phyloP scores from a whole-genome alignment of 2,329 filamentous ascomycete genomes.

The Ceratocystis diversiconidia region DNA sequence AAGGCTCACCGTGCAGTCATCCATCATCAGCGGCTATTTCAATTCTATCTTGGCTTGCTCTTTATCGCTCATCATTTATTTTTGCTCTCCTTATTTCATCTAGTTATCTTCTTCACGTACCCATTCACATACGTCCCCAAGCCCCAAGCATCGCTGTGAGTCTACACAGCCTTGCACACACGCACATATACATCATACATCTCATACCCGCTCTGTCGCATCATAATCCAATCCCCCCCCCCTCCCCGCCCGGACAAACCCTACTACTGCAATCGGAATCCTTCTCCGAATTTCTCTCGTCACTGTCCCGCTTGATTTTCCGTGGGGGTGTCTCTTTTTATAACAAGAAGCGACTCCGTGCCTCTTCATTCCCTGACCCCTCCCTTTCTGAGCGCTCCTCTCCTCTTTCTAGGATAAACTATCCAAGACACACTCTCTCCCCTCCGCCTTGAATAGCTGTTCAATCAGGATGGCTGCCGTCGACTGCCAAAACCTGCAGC shows the following conservation, averaged over 20 bases:
- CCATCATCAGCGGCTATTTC: background rate
- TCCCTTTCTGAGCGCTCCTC: background rate
- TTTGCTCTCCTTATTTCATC: background rate
- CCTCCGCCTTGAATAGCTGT: background rate
- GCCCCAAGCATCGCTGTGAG: background rate
- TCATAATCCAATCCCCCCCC: too few relatives aligned
- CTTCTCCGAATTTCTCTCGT: too few relatives aligned
- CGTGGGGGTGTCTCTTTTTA: background rate
- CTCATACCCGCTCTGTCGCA: too few relatives aligned
- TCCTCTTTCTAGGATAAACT: background rate
- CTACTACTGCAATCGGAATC: too few relatives aligned
- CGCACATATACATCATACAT: too few relatives aligned
- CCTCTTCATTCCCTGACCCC: background rate
- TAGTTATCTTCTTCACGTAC: background rate
- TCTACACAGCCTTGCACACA: background rate
- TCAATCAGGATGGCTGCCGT: background rate
- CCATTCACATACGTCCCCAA: background rate
- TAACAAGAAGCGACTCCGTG: background rate
- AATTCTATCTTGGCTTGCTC: background rate
- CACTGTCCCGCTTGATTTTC: too few relatives aligned
- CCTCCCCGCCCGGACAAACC: too few relatives aligned
- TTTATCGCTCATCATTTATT: background rate
- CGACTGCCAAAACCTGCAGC: background rate
- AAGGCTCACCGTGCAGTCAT: too few relatives aligned
- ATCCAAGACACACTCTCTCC: background rate